A percentile compares a stretch with the other conserved stretches of the same genome.
phyloP scores from a whole-genome alignment of 2,329 filamentous ascomycete genomes.

The Aspergillus clavatus region DNA sequence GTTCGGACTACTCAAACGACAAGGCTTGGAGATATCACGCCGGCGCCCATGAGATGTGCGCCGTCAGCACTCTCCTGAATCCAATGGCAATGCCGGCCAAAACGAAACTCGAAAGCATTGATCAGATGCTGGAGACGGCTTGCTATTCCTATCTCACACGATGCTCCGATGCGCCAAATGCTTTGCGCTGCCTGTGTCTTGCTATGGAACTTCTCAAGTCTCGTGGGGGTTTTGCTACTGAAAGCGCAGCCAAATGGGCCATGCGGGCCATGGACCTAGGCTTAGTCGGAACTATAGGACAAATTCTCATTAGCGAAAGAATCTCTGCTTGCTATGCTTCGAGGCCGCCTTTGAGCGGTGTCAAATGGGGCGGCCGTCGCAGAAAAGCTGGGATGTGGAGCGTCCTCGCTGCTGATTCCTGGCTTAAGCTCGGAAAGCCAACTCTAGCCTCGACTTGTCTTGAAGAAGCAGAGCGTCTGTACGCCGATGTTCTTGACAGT shows the following conservation, averaged over 20 bases:
- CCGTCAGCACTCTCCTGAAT: constrained; percentile 73
- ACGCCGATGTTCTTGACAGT: constrained; percentile 41
- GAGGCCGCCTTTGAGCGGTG: constrained; percentile 62
- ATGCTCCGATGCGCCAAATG: constrained; percentile 72
- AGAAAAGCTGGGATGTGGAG: constrained; percentile 90
- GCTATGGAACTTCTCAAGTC: constrained; percentile 77
- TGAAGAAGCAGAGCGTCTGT: constrained; percentile 59
- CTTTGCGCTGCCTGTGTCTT: constrained; percentile 70
- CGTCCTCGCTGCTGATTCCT: constrained; percentile 74
- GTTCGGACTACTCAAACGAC: constrained; percentile 85
- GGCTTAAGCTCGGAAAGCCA: constrained; percentile 71
- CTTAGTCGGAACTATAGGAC: constrained; percentile 68
- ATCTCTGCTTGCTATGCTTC: constrained; percentile 78
- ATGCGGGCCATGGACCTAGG: constrained; percentile 72
- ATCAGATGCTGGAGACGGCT: constrained; percentile 82
- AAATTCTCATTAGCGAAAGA: constrained; percentile 79
- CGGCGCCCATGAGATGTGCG: constrained; percentile 91
- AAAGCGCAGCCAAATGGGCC: constrained; percentile 84
- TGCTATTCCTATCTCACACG: constrained; percentile 89
- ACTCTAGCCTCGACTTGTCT: constrained; percentile 75
- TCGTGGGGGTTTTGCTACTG: constrained; percentile 71
- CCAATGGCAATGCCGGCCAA: constrained; percentile 69
- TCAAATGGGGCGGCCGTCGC: constrained; percentile 64
- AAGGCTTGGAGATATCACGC: constrained; percentile 97
- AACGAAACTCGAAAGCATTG: constrained; percentile 71